Evolutionary conservation across 371 early-diverging fungal genomes (phyloP).

Genomic region (Apophysomyces variabilis): DNA sequence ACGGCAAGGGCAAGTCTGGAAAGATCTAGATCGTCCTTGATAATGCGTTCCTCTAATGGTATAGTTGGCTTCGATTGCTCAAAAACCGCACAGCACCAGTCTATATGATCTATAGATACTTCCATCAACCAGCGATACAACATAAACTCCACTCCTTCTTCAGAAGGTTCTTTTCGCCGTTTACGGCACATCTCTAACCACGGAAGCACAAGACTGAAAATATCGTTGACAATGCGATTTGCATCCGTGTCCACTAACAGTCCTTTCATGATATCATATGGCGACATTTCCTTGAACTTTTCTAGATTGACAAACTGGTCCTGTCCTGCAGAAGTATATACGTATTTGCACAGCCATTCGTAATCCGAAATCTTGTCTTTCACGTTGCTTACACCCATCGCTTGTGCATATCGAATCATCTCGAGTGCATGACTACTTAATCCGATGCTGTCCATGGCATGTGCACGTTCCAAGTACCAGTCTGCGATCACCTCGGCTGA

Average conservation of each 20-base stretch:
- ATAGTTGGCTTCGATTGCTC: slow-evolving; percentile 66
- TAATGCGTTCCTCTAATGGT: slow-evolving; percentile 59
- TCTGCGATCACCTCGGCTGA: slow-evolving; percentile 45
- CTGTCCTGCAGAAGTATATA: slow-evolving; percentile 50
- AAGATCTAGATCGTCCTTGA: slow-evolving; percentile 61
- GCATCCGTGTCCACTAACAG: slow-evolving; percentile 51
- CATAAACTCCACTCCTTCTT: slow-evolving; percentile 26
- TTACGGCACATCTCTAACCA: slow-evolving; percentile 51
- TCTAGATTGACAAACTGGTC: slow-evolving; percentile 39
- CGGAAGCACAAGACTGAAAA: slow-evolving; percentile 59
- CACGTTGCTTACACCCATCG: slow-evolving; percentile 55
- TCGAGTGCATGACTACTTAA: slow-evolving; percentile 59
- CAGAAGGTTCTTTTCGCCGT: slow-evolving; percentile 22
- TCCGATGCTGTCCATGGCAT: slow-evolving; percentile 61
- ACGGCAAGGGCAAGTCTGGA: slow-evolving; percentile 60
- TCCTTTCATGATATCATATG: slow-evolving; percentile 57
- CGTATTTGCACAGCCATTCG: slow-evolving; percentile 63
- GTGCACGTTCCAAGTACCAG: slow-evolving; percentile 67
- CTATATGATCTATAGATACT: slow-evolving; percentile 44
- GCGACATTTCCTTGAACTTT: slow-evolving; percentile 45
- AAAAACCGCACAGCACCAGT: slow-evolving; percentile 58
- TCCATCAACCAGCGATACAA: slow-evolving; percentile 53
- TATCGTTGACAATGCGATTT: slow-evolving; percentile 50
- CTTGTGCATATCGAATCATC: slow-evolving; percentile 57
- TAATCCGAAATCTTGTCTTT: slow-evolving; percentile 53